These are phyloP conservation scores for Trichoderma arundinaceum DNA, from an alignment of 2,329 filamentous ascomycete genomes.

Conservation along the genomic window DNA sequence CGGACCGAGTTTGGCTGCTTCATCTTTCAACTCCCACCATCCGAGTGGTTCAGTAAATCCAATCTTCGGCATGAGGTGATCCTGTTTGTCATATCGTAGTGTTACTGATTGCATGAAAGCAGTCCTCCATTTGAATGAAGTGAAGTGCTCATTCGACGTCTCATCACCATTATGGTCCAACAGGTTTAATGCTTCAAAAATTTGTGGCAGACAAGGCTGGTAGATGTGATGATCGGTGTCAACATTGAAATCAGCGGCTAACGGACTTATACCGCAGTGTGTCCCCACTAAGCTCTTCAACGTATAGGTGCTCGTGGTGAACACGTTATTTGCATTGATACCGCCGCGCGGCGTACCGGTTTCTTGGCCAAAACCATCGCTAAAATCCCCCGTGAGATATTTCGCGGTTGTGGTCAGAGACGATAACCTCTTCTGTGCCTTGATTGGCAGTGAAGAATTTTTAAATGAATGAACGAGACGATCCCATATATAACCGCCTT, in stretches of 20 bases:
- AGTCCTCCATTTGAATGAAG: no score
- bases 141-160: no score
- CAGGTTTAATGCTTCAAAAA: no score
- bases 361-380: slow-evolving; percentile 36
- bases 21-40: slow-evolving; percentile 42
- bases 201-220: no score
- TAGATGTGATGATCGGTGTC: no score
- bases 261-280: no score
- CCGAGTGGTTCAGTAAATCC: slow-evolving; percentile 40
- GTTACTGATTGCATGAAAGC: slow-evolving; percentile 33
- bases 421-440: slow-evolving; percentile 34
- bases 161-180: no score
- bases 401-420: slow-evolving; percentile 38
- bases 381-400: slow-evolving; percentile 35
- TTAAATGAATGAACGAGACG: slow-evolving; percentile 2
- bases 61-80: slow-evolving; percentile 41
- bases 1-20: slow-evolving; percentile 41
- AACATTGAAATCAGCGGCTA: no score
- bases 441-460: background rate
- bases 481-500: slow-evolving; percentile 44
- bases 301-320: slow-evolving; percentile 51
- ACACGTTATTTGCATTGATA: slow-evolving; percentile 47
- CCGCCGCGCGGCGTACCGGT: slow-evolving; percentile 42
- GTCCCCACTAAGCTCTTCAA: slow-evolving; percentile 50
- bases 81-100: slow-evolving; percentile 44